A percentile compares a stretch with the other conserved stretches of the same genome.
These are phyloP conservation scores for Coemansia sp. DNA, from an alignment of 192 early-diverging fungal genomes.

Conservation along the genomic window DNA sequence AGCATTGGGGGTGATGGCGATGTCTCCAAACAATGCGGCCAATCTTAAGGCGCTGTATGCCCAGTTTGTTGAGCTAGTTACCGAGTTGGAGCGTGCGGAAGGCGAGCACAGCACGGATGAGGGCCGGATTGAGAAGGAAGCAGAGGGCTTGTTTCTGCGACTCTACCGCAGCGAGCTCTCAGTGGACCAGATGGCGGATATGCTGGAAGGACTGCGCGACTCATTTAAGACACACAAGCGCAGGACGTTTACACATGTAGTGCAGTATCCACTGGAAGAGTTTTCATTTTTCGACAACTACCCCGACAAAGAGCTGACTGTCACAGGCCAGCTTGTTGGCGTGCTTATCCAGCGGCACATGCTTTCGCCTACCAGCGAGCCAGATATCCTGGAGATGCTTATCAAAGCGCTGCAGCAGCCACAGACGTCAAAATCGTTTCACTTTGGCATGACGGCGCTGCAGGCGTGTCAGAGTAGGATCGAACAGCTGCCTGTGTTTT, in stretches of 20 bases:
- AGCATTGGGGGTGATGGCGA: constrained; percentile 25
- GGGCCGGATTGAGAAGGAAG: constrained; percentile 51
- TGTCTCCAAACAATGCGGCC: constrained; percentile 54
- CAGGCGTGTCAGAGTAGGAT: constrained; percentile 80
- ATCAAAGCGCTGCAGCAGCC: constrained; percentile 82
- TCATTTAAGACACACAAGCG: constrained; percentile 73
- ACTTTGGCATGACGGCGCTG: constrained; percentile 87
- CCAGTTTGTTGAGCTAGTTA: constrained; percentile 45
- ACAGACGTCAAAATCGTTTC: constrained; percentile 77
- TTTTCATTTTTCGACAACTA: constrained; percentile 93
- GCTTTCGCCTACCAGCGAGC: constrained; percentile 73
- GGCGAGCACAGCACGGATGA: constrained; percentile 44
- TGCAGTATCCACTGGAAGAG: constrained; percentile 94
- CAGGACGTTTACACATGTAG: constrained; percentile 86
- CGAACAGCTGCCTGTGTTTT: constrained; percentile 89
- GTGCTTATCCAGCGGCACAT: constrained; percentile 85
- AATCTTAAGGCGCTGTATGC: constrained; percentile 56
- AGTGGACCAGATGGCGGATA: constrained; percentile 81
- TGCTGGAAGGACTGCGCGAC: constrained; percentile 76
- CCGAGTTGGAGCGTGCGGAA: constrained; percentile 40
- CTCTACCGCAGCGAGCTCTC: constrained; percentile 60
- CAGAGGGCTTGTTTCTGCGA: constrained; percentile 49
- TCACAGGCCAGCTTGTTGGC: constrained; percentile 91
- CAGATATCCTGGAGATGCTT: constrained; percentile 87
- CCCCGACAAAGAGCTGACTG: constrained; percentile 85